Evolutionary conservation across 139 green algal species (phyloP), one percentile per base, ranked within the genome.

Genomic region (Chlorokybus atmophyticus): DNA sequence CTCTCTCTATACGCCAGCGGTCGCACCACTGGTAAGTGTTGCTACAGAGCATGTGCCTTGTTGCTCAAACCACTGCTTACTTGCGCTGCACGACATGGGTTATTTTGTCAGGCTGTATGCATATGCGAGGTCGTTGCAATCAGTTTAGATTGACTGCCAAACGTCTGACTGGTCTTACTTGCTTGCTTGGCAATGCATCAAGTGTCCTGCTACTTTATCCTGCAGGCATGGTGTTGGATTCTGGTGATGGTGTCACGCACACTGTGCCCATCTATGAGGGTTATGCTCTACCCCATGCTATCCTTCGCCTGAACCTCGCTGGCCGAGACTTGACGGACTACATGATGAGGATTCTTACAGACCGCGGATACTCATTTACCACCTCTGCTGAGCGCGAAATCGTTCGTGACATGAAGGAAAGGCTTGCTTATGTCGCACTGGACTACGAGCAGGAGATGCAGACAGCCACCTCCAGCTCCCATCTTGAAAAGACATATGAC

Each of bases 321-420:
- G 90, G 90, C 39, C 85, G 90, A 49, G 90, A 98, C 69, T 74
- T 98, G 3, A 98, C 90, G 24, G 82, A 95, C 64, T 93, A 91
- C 75, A 77, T 98, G 56, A 93, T 94, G 81, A 96, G 86, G 69
- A 90, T 94, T 62, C 66, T 88, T 17, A 87, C 81, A 61, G 89
- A 98, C 79, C 82, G 91, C 29, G 91, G 91, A 44, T 95, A 98
- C 83, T 87, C 75, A 32, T 98, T 98, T 81, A 95, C 85, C 53
- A 97, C 88, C 47, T 87, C 88, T 31, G 89, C 90, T 31, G 90
- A 97, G 80, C 79, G 86, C 47, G 90, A 98, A 78, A 98, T 97
- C 53, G 90, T 97, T 51, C 80, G 90, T 14, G 90, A 98, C 79
- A 95, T 98, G 68, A 98, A 98, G 85, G 90, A 97, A 80, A 95